phyloP scores from a whole-genome alignment of 140 eudicot species.

The Erigeron philadelphicus region DNA sequence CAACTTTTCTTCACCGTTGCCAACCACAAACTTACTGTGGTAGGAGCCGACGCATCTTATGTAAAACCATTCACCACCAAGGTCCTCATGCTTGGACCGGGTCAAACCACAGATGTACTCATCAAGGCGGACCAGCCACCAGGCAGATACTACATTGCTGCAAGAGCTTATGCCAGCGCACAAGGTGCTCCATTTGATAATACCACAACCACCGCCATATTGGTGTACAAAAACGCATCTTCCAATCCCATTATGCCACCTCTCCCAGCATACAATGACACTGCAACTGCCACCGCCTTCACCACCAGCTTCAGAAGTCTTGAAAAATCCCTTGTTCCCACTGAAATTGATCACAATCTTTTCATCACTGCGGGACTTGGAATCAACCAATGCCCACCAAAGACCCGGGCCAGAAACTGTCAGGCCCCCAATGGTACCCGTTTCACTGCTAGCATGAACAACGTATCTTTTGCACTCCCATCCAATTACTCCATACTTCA shows the following conservation, averaged over 20 bases:
- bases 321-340: slow-evolving; percentile 49
- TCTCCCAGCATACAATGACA: slow-evolving; percentile 83
- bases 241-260: slow-evolving; percentile 55
- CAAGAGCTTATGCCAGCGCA: slow-evolving; percentile 81
- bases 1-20: slow-evolving; percentile 79
- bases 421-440: slow-evolving; percentile 97
- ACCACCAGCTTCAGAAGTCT: slow-evolving; percentile 64
- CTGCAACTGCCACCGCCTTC: slow-evolving; percentile 76
- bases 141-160: slow-evolving; percentile 83
- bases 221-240: slow-evolving; percentile 58
- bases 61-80: slow-evolving; percentile 83
- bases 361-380: slow-evolving; percentile 79
- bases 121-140: slow-evolving; percentile 73
- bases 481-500: slow-evolving; percentile 70
- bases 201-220: slow-evolving; percentile 92
- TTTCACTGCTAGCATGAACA: slow-evolving; percentile 89
- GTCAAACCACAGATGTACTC: slow-evolving; percentile 92
- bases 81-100: slow-evolving; percentile 87
- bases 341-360: slow-evolving; percentile 56
- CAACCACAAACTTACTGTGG: slow-evolving; percentile 73
- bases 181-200: slow-evolving; percentile 88
- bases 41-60: slow-evolving; percentile 92
- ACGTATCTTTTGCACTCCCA: slow-evolving; percentile 71
- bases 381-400: slow-evolving; percentile 62
- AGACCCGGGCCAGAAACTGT: slow-evolving; percentile 47